phyloP scores from a whole-genome alignment of 2,329 filamentous ascomycete species.

The Fusarium dlaminii region DNA sequence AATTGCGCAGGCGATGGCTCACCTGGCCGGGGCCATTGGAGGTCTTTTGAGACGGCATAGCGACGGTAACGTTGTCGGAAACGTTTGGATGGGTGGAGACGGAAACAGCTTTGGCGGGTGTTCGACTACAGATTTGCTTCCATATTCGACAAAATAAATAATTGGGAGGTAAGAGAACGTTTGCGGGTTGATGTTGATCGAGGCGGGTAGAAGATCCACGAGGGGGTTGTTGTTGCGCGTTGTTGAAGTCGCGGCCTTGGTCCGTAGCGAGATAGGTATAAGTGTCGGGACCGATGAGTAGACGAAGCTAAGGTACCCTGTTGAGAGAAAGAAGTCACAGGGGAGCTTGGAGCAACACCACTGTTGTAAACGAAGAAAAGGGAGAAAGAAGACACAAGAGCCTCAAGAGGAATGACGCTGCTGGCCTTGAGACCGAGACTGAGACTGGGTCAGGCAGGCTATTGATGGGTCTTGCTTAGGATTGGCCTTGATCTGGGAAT shows the following conservation, averaged over 20 bases:
- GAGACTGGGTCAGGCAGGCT: slow-evolving; percentile 26
- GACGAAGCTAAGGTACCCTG: neutral
- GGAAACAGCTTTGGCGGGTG: slow-evolving; percentile 27
- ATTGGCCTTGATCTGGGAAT: slow-evolving; percentile 32
- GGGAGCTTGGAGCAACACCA: neutral
- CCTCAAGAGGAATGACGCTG: slow-evolving; percentile 32
- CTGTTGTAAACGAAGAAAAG: slow-evolving; percentile 19
- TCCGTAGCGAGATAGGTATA: slow-evolving; percentile 9
- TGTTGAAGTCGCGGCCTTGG: slow-evolving; percentile 12
- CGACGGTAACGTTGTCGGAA: slow-evolving; percentile 20
- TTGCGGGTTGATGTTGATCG: slow-evolving; percentile 19
- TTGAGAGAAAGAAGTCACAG: neutral
- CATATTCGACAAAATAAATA: slow-evolving; percentile 48
- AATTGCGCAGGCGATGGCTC: slow-evolving; percentile 74
- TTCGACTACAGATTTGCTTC: slow-evolving; percentile 50
- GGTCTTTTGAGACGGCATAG: slow-evolving; percentile 65
- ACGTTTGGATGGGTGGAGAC: slow-evolving; percentile 14
- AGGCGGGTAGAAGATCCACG: slow-evolving; percentile 25
- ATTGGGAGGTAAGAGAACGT: neutral
- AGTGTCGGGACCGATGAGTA: slow-evolving; percentile 1
- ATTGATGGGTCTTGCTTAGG: slow-evolving; percentile 37
- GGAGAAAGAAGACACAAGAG: slow-evolving; percentile 23
- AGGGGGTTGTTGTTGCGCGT: slow-evolving; percentile 18
- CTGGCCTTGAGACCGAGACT: slow-evolving; percentile 30
- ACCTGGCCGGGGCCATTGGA: slow-evolving; percentile 65